Evolutionary conservation across 108 stramenopile genomes (phyloP), one percentile per base, ranked within the genome.

Genomic region (Pseudonitzschia multiseries): DNA sequence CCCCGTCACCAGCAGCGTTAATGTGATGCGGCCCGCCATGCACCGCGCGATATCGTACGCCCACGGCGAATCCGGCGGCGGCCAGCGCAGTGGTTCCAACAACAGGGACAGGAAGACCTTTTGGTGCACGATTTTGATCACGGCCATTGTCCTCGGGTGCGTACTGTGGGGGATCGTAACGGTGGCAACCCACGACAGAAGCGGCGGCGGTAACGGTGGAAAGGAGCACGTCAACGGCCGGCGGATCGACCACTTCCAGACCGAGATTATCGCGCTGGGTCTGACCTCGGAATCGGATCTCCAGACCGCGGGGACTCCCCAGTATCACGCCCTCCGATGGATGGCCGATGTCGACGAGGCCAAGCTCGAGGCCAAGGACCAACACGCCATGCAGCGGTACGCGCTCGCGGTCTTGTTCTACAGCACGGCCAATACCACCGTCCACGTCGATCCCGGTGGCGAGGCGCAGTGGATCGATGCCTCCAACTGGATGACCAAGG

Each of bases 371-470:
- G 59, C 43, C 0, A 69, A 46, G 9, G 74, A 75, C 60, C 42
- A 52, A 9, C 57, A 68, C 24, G 32, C 77, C 27, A 40, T 84
- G 41, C 69, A 82, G 44, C 75, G 84, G n/a, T 87, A 81, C 65
- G 77, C 76, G 42, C 51, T 86, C 28, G 78, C 84, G 13, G 81
- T 82, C 24, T 64, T 88, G 13, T 88, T 67, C 57, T 84, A 78
- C 54, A 66, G 57, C 33, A 67, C 69, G 22, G 27, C 57, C 52
- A 29, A 3, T 12, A 54, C 52, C 8, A 22, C 14, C 1, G 68
- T 69, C 9, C 68, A 69, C 57, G 10, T 31, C 29, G 69, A 33
- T 27, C 67, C 62, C 22, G 56, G 24, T 15, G 65, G 42, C 63
- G 46, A 68, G 21, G 70, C 40, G 50, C 28, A 68, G 28, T 87